Evolutionary conservation across 2,329 filamentous ascomycete species (phyloP).

Genomic region (Monosporascus sp.): DNA sequence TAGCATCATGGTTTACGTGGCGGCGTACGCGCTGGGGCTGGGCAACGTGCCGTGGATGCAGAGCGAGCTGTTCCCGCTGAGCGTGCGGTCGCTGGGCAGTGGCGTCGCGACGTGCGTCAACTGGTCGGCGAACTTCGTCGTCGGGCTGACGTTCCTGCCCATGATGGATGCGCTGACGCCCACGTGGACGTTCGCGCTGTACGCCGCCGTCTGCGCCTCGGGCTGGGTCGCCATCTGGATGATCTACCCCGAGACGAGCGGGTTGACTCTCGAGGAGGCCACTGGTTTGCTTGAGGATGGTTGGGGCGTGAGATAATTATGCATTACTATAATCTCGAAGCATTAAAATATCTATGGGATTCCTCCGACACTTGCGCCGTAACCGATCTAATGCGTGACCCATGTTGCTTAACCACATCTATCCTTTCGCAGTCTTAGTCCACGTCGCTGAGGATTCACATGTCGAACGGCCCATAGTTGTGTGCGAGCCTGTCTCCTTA

Average conservation of each 20-base stretch:
- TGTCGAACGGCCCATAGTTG: neutral
- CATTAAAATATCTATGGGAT: too few relatives aligned
- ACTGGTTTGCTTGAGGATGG: slow-evolving; percentile 64
- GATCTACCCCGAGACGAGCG: slow-evolving; percentile 84
- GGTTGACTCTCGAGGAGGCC: slow-evolving; percentile 75
- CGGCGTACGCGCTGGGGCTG: slow-evolving; percentile 78
- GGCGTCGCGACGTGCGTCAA: slow-evolving; percentile 73
- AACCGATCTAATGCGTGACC: neutral
- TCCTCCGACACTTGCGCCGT: too few relatives aligned
- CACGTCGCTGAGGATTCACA: too few relatives aligned
- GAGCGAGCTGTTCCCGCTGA: slow-evolving; percentile 80
- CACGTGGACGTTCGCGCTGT: slow-evolving; percentile 74
- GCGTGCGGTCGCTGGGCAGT: slow-evolving; percentile 67
- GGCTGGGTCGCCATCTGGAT: slow-evolving; percentile 66
- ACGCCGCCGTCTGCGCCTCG: slow-evolving; percentile 62
- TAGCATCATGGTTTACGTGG: slow-evolving; percentile 78
- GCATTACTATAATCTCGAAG: neutral
- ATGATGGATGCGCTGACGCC: slow-evolving; percentile 75
- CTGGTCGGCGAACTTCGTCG: slow-evolving; percentile 81
- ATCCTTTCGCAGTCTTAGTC: neutral
- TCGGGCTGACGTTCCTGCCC: slow-evolving; percentile 82
- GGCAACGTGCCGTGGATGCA: slow-evolving; percentile 97
- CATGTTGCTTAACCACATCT: neutral
- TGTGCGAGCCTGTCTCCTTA: neutral
- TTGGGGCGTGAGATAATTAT: slow-evolving; percentile 59